Evolutionary conservation across 805 yeast species (phyloP).

Genomic region (Yarrowia sp.): DNA sequence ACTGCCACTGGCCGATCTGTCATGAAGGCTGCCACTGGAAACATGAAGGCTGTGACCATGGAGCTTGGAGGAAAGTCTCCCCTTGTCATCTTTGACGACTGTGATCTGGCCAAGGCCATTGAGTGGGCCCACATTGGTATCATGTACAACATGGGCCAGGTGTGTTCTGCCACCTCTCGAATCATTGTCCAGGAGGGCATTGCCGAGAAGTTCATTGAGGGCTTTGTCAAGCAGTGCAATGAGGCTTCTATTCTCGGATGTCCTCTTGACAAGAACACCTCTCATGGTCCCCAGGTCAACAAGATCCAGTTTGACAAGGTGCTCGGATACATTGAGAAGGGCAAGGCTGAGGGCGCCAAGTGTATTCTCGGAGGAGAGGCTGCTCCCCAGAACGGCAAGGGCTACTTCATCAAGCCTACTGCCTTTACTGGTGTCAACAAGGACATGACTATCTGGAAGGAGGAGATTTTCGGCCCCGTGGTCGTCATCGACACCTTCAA

Average conservation of each 20-base stretch:
- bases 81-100: slow-evolving; percentile 81
- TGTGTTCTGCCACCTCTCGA: slow-evolving; percentile 93
- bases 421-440: slow-evolving; percentile 78
- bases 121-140: slow-evolving; percentile 77
- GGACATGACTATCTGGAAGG: slow-evolving; percentile 71
- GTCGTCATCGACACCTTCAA: slow-evolving; percentile 78
- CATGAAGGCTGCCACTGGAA: slow-evolving; percentile 77
- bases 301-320: slow-evolving; percentile 75
- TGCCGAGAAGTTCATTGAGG: slow-evolving; percentile 71
- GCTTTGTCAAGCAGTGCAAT: slow-evolving; percentile 52
- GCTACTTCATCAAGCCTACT: slow-evolving; percentile 61
- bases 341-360: slow-evolving; percentile 81
- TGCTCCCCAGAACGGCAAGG: slow-evolving; percentile 49
- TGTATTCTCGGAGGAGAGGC: slow-evolving; percentile 77
- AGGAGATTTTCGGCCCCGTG: slow-evolving; percentile 95
- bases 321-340: slow-evolving; percentile 69
- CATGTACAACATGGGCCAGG: slow-evolving; percentile 93
- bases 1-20: slow-evolving; percentile 85
- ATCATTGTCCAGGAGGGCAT: slow-evolving; percentile 80
- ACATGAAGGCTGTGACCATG: slow-evolving; percentile 85
- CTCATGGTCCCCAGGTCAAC: slow-evolving; percentile 93
- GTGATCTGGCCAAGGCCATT: slow-evolving; percentile 73
- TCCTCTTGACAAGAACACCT: slow-evolving; percentile 74
- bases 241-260: slow-evolving; percentile 64
- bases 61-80: slow-evolving; percentile 98